Conservation (phyloP, 164 flowering plant genomes). For the Liquidambar formosana region DNA sequence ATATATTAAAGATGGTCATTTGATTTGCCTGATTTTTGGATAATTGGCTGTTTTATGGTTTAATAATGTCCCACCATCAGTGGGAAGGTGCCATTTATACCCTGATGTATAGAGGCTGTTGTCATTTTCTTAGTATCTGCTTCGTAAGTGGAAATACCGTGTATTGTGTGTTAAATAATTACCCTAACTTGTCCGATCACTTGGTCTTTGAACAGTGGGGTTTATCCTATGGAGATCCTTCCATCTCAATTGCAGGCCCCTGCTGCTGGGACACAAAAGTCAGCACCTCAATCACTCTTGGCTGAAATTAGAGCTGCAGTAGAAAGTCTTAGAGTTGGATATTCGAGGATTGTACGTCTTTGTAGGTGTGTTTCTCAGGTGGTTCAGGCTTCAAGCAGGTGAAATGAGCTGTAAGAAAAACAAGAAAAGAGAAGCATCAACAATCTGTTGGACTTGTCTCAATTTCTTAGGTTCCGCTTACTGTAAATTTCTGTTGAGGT, state of each 20-base stretch:
- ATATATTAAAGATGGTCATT: too few relatives aligned
- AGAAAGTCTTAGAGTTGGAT: slow-evolving; percentile 36
- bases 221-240: slow-evolving; percentile 50
- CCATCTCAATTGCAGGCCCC: slow-evolving; percentile 29
- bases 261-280: not conserved
- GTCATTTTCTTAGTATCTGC: not conserved
- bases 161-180: not conserved
- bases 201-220: slow-evolving; percentile 44
- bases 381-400: slow-evolving; percentile 27
- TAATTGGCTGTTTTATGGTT: too few relatives aligned
- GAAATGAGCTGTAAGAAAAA: not conserved
- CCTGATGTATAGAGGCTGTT: not conserved
- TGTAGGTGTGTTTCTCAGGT: slow-evolving; percentile 46
- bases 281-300: slow-evolving; percentile 17
- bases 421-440: too few relatives aligned
- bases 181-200: not conserved
- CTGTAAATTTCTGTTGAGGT: too few relatives aligned
- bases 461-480: too few relatives aligned
- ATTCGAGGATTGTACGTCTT: slow-evolving; percentile 43
- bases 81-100: too few relatives aligned
- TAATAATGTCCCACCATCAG: too few relatives aligned
- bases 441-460: too few relatives aligned
- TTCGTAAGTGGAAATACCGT: not conserved
- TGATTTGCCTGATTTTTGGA: too few relatives aligned
- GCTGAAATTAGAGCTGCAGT: slow-evolving; percentile 31